These are phyloP conservation scores for Ampelocalamus luodianensis DNA, from an alignment of 176 grass and related monocot genomes.

Conservation along the genomic window DNA sequence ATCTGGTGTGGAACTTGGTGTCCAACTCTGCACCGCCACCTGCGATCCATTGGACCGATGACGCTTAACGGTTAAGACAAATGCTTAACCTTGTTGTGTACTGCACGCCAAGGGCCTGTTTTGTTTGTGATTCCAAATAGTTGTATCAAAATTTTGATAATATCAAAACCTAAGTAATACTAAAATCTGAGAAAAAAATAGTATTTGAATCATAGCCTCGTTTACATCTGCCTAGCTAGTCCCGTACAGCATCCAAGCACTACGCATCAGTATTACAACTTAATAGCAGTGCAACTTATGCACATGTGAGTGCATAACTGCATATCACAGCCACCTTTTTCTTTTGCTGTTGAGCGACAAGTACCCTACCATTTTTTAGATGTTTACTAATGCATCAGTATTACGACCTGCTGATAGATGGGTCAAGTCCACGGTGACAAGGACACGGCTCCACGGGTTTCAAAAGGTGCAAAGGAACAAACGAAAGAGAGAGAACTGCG, in stretches of 20 bases:
- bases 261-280: not conserved
- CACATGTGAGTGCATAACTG: constrained; percentile 1
- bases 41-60: constrained; percentile 1
- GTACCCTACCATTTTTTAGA: not conserved
- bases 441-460: not conserved
- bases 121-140: too few species aligned
- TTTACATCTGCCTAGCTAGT: not conserved
- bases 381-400: too few species aligned
- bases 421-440: too few species aligned
- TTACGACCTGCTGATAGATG: too few species aligned
- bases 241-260: not conserved
- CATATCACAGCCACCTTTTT: not conserved
- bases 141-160: too few species aligned
- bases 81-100: not conserved
- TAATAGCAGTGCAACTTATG: not conserved
- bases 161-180: too few species aligned
- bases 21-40: constrained; percentile 13
- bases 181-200: too few species aligned
- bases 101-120: too few species aligned
- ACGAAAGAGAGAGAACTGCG: not conserved
- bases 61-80: constrained; percentile 28
- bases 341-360: not conserved
- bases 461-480: not conserved
- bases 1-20: constrained; percentile 21
- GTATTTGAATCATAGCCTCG: too few species aligned